Percentiles rank a stretch among this genome's conserved stretches.
Evolutionary conservation across 2,329 filamentous ascomycete genomes (phyloP).

Genomic region (Calonectria ilicicola): DNA sequence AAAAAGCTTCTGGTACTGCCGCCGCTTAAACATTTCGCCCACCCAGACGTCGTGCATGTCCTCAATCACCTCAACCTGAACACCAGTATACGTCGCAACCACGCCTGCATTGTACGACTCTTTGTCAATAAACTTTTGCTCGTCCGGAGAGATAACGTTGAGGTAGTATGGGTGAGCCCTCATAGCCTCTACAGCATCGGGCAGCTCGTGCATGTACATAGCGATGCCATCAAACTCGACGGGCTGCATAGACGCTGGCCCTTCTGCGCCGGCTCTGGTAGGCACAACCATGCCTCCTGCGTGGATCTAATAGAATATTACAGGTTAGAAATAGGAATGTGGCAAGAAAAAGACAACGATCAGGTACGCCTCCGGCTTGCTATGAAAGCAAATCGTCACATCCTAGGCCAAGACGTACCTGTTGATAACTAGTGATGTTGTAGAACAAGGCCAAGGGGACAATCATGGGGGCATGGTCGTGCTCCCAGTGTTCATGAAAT

Average conservation of each 20-base stretch:
- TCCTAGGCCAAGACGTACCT: background rate
- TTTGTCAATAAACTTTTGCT: background rate
- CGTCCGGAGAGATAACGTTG: background rate
- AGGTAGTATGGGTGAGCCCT: background rate
- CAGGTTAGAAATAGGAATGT: background rate
- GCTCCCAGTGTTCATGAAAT: background rate
- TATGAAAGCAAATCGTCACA: background rate
- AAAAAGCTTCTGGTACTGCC: background rate
- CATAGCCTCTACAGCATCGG: background rate
- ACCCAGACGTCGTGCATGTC: background rate
- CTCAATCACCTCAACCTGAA: background rate
- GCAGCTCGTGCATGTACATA: background rate
- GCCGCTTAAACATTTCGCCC: background rate
- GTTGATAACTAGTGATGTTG: background rate
- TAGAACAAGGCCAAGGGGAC: background rate
- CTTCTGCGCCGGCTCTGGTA: background rate
- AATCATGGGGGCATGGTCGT: background rate
- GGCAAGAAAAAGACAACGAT: background rate
- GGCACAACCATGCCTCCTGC: background rate
- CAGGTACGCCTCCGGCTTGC: too few species aligned
- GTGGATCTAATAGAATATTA: background rate
- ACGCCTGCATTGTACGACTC: background rate
- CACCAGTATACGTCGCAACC: background rate
- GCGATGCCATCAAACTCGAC: conserved; percentile 1
- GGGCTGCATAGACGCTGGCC: background rate